These are phyloP conservation scores for Lactuca sativa DNA, from an alignment of 129 eudicot species.

Conservation along the genomic window DNA sequence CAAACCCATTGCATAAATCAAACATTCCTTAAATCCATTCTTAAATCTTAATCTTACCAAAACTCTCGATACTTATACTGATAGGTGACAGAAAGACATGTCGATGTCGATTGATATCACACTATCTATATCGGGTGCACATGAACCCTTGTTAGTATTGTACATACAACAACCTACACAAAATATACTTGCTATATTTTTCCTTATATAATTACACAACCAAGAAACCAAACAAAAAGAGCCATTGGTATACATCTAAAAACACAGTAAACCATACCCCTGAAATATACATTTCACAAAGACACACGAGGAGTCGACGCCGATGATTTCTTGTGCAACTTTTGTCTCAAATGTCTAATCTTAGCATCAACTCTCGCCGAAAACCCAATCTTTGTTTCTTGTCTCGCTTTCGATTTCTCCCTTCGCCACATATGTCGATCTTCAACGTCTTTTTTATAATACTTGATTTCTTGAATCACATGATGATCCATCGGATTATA, in stretches of 20 bases:
- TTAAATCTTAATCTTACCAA: too few relatives aligned
- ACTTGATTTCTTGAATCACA: conserved; percentile 90
- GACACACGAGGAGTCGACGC: conserved; percentile 28
- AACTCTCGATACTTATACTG: too few relatives aligned
- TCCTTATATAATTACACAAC: conserved; percentile 26
- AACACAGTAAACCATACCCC: too few relatives aligned
- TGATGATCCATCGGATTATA: conserved; percentile 95
- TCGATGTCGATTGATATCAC: neutral
- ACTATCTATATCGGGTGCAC: conserved; percentile 42
- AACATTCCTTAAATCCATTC: too few relatives aligned
- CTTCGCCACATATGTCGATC: conserved; percentile 80
- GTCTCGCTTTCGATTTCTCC: conserved; percentile 75
- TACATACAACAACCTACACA: conserved; percentile 43
- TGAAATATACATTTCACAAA: neutral
- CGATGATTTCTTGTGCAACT: conserved; percentile 58
- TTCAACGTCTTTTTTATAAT: conserved; percentile 69
- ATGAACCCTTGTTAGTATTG: conserved; percentile 31
- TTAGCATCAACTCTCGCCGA: conserved; percentile 90
- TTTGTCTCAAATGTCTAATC: conserved; percentile 67
- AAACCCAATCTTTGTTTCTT: conserved; percentile 83
- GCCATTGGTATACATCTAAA: neutral
- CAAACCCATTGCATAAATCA: too few relatives aligned
- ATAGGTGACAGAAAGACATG: neutral
- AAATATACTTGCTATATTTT: conserved; percentile 24
- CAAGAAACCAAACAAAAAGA: neutral